phyloP scores from a whole-genome alignment of 257 asterid species.

The Misopates orontium region DNA sequence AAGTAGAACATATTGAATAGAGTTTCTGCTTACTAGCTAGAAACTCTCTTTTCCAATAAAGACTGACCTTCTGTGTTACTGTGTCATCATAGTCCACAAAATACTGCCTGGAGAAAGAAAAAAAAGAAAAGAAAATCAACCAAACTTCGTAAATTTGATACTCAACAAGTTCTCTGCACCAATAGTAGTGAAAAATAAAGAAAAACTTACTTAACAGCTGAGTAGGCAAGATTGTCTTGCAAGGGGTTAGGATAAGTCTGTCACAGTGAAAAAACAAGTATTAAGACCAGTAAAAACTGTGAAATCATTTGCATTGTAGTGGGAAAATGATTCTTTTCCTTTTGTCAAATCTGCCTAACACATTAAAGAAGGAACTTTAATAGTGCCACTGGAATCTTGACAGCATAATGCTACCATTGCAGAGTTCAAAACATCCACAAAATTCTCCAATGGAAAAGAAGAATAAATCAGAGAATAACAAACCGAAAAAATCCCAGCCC shows the following conservation, averaged over 20 bases:
- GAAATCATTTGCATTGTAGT: neutral
- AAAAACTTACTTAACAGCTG: slow-evolving; percentile 67
- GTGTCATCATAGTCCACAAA: slow-evolving; percentile 83
- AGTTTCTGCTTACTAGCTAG: neutral
- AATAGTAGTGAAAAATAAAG: neutral
- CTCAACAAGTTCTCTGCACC: neutral
- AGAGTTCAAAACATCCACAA: no score
- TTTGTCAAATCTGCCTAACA: no score
- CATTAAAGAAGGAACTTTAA: no score
- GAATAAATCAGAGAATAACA: neutral
- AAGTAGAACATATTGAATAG: no score
- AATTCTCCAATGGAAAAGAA: slow-evolving; percentile 2
- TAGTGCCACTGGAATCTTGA: neutral
- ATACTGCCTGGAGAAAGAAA: slow-evolving; percentile 90
- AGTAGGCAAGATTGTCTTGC: slow-evolving; percentile 81
- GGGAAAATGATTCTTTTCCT: no score
- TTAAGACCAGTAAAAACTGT: neutral
- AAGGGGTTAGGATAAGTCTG: slow-evolving; percentile 84
- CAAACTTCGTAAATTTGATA: neutral
- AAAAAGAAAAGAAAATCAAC: slow-evolving; percentile 19
- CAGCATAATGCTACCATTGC: slow-evolving; percentile 1
- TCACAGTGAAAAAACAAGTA: slow-evolving; percentile 14
- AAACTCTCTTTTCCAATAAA: neutral
- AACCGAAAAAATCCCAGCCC: no score
- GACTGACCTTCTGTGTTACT: slow-evolving; percentile 70